A percentile compares a stretch with the other conserved stretches of the same genome.
These are phyloP conservation scores for maize (Zea mays) DNA, from an alignment of 176 grass and related monocot genomes.

Conservation along the genomic window DNA sequence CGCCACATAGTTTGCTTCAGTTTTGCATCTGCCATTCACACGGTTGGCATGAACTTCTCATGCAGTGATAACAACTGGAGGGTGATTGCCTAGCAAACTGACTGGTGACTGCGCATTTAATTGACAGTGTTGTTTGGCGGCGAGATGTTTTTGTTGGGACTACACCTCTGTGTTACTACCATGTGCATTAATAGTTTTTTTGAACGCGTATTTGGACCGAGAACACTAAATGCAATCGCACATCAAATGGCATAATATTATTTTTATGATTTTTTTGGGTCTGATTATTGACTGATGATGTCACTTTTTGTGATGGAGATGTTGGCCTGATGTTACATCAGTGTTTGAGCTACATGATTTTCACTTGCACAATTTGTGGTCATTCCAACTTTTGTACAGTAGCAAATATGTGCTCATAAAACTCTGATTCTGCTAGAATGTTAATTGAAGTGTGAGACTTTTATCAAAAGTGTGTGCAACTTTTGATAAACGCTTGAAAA, in stretches of 20 bases:
- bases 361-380: neutral
- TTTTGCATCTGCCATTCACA: neutral
- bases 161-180: neutral
- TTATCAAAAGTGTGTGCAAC: neutral
- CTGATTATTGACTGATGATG: neutral
- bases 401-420: neutral
- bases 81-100: neutral
- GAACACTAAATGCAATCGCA: neutral
- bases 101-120: neutral
- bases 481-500: neutral
- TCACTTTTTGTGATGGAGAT: neutral
- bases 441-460: neutral
- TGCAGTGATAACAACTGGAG: neutral
- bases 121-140: neutral
- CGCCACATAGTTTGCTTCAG: neutral
- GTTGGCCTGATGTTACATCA: conserved; percentile 12
- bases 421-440: neutral
- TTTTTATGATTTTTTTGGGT: neutral
- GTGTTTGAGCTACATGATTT: conserved; percentile 7
- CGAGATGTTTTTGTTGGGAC: neutral
- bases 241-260: neutral
- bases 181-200: neutral
- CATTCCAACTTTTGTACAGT: neutral
- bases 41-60: neutral
- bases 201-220: neutral